A percentile compares a stretch with the other conserved stretches of the same genome.
These are phyloP conservation scores for cucumber (Cucumis sativus) DNA, from an alignment of 306 rosid species.

Conservation along the genomic window Cucumber_9930_V3 NC_026659.2:10958501-10959000, in stretches of 20 bases:
- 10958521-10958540: constrained; percentile 16
- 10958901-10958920: neutral
- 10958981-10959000: too few species aligned
- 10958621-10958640: constrained; percentile 29
- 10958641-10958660: constrained; percentile 30
- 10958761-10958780: neutral
- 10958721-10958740: constrained; percentile 1
- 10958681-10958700: too few species aligned
- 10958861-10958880: neutral
- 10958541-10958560: constrained; percentile 19
- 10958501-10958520: constrained; percentile 18
- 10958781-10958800: constrained; percentile 4
- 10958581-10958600: constrained; percentile 70
- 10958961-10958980: too few species aligned
- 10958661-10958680: too few species aligned
- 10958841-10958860: neutral
- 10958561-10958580: constrained; percentile 15
- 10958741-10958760: constrained; percentile 17
- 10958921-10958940: neutral
- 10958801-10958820: neutral
- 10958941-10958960: neutral
- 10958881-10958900: neutral
- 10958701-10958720: constrained; percentile 12
- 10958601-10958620: constrained; percentile 27
- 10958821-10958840: constrained; percentile 6